phyloP scores from a whole-genome alignment of 345 rosid genomes.

The Euphorbia peplus region DNA sequence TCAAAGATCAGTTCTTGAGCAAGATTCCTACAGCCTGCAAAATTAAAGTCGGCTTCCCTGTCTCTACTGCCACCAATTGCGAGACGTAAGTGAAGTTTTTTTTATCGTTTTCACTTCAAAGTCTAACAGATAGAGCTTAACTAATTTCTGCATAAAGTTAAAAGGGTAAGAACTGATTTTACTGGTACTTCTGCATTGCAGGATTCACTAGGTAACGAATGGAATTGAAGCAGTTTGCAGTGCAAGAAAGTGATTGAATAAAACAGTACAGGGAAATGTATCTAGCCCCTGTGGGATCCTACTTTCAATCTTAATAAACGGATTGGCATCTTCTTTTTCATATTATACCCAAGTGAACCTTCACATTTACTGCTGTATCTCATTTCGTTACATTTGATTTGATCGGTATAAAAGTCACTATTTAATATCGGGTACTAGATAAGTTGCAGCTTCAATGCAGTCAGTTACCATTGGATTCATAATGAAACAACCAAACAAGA shows the following conservation, averaged over 20 bases:
- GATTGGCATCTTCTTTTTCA: not conserved
- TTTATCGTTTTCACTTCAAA: not conserved
- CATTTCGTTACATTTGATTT: too few species aligned
- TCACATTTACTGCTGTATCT: too few species aligned
- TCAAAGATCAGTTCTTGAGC: constrained; percentile 36
- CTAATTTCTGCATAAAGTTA: not conserved
- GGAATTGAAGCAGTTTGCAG: constrained; percentile 2
- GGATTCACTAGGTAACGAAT: constrained; percentile 15
- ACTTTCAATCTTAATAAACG: not conserved
- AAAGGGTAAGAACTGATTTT: not conserved
- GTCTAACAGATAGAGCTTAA: not conserved
- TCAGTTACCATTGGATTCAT: too few species aligned
- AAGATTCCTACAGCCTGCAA: constrained; percentile 37
- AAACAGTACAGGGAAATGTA: not conserved
- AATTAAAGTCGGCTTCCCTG: constrained; percentile 41
- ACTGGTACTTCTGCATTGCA: constrained; percentile 7
- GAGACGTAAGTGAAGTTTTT: constrained; percentile 21
- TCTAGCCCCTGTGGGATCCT: not conserved
- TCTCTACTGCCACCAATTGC: constrained; percentile 33
- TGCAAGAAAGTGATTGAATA: not conserved
- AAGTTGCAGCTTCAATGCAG: too few species aligned
- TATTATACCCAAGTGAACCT: not conserved
- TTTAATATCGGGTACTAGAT: too few species aligned
- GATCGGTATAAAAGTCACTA: too few species aligned
- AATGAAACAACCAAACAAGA: too few species aligned